phyloP scores from a whole-genome alignment of 2,329 filamentous ascomycete species.

The Calonectria pseudoreteaudii region DNA sequence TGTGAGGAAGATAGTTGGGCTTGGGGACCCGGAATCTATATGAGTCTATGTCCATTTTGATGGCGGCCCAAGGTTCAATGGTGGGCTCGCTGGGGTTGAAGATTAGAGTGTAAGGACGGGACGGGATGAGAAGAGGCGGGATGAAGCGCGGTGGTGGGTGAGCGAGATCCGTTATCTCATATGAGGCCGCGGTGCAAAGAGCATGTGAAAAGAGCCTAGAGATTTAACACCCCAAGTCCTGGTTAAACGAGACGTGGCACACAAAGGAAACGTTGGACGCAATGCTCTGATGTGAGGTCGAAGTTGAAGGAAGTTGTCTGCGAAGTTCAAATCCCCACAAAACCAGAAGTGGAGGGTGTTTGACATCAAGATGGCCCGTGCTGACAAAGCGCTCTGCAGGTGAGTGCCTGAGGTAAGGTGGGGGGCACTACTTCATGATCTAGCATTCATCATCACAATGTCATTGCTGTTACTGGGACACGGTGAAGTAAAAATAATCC shows the following conservation, averaged over 20 bases:
- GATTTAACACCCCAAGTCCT: not conserved
- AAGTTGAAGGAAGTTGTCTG: constrained; percentile 4
- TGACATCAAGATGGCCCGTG: not conserved
- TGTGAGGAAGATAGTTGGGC: constrained; percentile 71
- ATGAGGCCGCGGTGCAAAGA: not conserved
- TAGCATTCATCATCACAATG: not conserved
- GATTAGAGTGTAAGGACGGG: constrained; percentile 12
- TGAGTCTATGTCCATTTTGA: constrained; percentile 54
- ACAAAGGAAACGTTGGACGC: not conserved
- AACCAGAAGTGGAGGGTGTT: constrained; percentile 30
- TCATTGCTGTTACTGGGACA: not conserved
- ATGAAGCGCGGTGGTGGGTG: constrained; percentile 9
- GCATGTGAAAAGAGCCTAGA: too few species aligned
- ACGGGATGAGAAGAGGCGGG: constrained; percentile 11
- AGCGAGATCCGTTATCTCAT: not conserved
- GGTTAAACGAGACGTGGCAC: not conserved
- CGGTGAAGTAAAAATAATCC: not conserved
- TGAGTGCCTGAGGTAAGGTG: not conserved
- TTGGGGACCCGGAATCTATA: constrained; percentile 67
- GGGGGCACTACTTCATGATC: not conserved
- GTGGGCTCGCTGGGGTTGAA: not conserved
- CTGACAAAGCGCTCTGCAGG: not conserved
- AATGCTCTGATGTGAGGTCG: not conserved
- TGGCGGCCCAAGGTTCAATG: constrained; percentile 7
- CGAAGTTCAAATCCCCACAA: constrained; percentile 30